Evolutionary conservation across 768 basidiomycete species (phyloP), one percentile per base, ranked within the genome.

Genomic region (Lentinula guzmanii): DNA sequence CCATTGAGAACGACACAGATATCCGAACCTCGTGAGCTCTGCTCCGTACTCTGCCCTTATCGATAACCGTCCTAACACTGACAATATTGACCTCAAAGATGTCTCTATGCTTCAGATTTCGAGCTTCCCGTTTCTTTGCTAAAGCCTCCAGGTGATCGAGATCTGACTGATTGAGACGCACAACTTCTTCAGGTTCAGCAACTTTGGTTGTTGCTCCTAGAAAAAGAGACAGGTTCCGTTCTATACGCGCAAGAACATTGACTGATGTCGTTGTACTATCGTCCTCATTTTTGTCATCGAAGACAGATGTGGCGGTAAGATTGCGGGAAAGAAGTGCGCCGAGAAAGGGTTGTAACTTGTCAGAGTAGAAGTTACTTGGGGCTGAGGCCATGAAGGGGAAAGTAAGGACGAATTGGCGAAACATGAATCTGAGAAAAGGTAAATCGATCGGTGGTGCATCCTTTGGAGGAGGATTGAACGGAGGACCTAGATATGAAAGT

Each of bases 381-480:
- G 95, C 95, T 1, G 89, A 78, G 52, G 86, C 84, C 72, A 99
- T 86, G 78, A 99, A 97, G 13, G 97, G 97, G 70, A 99, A 98
- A 0, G 95, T 91, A 61, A 98, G 81, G 62, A 98, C 82, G 69
- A 94, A 98, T 71, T 95, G 93, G 58, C 89, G 86, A 71, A 98
- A 95, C 66, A 96, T 81, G 74, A 90, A 97, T 24, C 86, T 82
- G 63, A 98, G 76, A 71, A 99, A 89, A 3, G 96, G 96, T 21
- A 98, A 79, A 73, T 96, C 91, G 59, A 86, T 75, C 8, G 66
- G 68, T 35, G 82, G 79, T 0, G 82, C 75, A 68, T 80, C 78
- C 65, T 84, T 82, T 13, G 84, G 87, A 15, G 85, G 85, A 1
- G 84, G 87, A 1, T 83, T 78, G 74, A 99, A 97, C 2, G 97